phyloP scores from a whole-genome alignment of 176 grass and related monocot genomes.

The Triticum turgidum region DNA sequence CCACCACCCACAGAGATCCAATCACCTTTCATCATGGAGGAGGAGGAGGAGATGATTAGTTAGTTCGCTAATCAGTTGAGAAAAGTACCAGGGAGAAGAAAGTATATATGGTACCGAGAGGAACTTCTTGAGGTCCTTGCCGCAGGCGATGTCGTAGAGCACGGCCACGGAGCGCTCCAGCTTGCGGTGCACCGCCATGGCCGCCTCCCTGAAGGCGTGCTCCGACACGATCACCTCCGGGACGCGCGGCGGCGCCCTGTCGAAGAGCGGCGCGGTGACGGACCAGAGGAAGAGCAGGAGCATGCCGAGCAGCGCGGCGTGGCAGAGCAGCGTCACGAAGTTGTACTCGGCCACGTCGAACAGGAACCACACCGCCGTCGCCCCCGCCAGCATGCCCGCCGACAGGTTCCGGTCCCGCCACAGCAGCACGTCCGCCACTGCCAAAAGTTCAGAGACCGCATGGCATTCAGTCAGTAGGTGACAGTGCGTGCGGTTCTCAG shows the following conservation, averaged over 20 bases:
- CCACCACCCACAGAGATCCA: conserved; percentile 72
- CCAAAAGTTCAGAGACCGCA: background rate
- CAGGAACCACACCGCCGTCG: conserved; percentile 68
- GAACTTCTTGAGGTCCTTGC: conserved; percentile 81
- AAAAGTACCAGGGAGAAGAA: background rate
- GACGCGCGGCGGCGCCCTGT: conserved; percentile 52
- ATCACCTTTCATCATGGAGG: conserved; percentile 42
- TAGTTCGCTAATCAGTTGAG: too few relatives aligned
- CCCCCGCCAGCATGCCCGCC: conserved; percentile 62
- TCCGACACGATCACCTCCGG: conserved; percentile 67
- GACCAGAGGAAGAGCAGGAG: conserved; percentile 72
- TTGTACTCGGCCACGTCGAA: conserved; percentile 88
- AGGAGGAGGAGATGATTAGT: too few relatives aligned
- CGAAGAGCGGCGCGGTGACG: conserved; percentile 45
- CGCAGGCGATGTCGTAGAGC: conserved; percentile 68
- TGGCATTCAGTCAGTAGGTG: too few relatives aligned
- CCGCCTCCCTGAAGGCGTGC: conserved; percentile 55
- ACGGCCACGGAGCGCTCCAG: conserved; percentile 31
- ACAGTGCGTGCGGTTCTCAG: background rate
- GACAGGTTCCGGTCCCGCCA: conserved; percentile 76
- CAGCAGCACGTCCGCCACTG: conserved; percentile 82
- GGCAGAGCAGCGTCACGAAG: conserved; percentile 64
- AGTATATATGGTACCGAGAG: conserved; percentile 46
- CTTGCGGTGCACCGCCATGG: conserved; percentile 49
- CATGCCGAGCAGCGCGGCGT: conserved; percentile 68